These are phyloP conservation scores for Pseudofabraea citricarpa DNA, from an alignment of 2,329 filamentous ascomycete genomes.

Conservation along the genomic window DNA sequence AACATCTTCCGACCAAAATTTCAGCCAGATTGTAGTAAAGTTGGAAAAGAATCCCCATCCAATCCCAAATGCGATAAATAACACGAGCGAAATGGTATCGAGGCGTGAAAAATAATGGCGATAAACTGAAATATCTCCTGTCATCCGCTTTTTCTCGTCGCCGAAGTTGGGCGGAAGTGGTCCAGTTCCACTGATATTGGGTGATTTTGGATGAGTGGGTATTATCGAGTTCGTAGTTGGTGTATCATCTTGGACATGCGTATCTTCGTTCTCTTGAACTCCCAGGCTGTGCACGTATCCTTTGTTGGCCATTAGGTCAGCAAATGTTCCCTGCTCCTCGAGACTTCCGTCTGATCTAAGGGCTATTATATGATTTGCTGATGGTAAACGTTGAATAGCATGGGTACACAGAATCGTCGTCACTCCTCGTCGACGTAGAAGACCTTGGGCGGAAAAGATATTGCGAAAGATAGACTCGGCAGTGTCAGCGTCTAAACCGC, in stretches of 20 bases:
- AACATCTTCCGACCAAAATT: background rate
- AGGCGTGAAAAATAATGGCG: background rate
- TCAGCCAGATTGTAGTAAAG: background rate
- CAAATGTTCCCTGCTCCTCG: slow-evolving; percentile 29
- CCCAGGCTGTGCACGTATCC: slow-evolving; percentile 25
- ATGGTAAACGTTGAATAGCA: slow-evolving; percentile 17
- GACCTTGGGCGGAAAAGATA: slow-evolving; percentile 1
- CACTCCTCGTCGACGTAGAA: background rate
- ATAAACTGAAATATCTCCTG: background rate
- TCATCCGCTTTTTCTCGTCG: background rate
- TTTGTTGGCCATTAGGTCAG: slow-evolving; percentile 25
- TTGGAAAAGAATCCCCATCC: background rate
- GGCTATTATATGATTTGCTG: slow-evolving; percentile 30
- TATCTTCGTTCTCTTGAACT: background rate
- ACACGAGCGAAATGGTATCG: too few species aligned
- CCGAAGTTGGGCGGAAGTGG: background rate
- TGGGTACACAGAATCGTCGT: background rate
- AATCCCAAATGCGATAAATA: too few species aligned
- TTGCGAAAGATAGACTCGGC: slow-evolving; percentile 6
- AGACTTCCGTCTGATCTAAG: slow-evolving; percentile 27
- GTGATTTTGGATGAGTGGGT: too few species aligned
- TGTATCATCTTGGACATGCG: background rate
- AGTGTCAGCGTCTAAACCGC: slow-evolving; percentile 15
- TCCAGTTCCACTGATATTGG: too few species aligned
- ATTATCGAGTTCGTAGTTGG: background rate